phyloP scores from a whole-genome alignment of 441 rosid species.

The Adansonia madagascariensis region DNA sequence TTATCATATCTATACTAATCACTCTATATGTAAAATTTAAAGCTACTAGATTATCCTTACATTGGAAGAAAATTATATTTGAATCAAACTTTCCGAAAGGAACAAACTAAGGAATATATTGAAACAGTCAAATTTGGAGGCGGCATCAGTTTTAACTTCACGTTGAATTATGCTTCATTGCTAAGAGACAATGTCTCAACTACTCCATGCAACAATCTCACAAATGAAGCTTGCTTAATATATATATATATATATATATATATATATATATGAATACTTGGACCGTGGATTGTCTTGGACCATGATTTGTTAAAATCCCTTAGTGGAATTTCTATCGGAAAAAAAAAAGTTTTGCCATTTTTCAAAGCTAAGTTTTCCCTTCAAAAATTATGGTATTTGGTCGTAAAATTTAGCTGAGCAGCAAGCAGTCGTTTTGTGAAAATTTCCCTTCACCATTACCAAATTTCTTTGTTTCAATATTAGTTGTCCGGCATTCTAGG shows the following conservation, averaged over 20 bases:
- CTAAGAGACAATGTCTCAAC: neutral
- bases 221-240: neutral
- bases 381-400: neutral
- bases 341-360: neutral
- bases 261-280: neutral
- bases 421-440: neutral
- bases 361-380: neutral
- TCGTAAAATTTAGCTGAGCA: neutral
- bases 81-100: neutral
- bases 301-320: neutral
- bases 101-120: neutral
- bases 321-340: neutral
- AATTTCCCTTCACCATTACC: neutral
- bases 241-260: too few relatives aligned
- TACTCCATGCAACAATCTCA: neutral
- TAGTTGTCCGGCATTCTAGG: neutral
- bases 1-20: too few relatives aligned
- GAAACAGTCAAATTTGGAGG: neutral
- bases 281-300: neutral
- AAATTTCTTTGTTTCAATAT: neutral
- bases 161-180: neutral
- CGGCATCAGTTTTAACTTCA: neutral
- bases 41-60: too few relatives aligned
- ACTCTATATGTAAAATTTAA: too few relatives aligned
- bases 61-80: too few relatives aligned